These are phyloP conservation scores for Tulasnella sp. DNA, from an alignment of 768 basidiomycete genomes.

Conservation along the genomic window DNA sequence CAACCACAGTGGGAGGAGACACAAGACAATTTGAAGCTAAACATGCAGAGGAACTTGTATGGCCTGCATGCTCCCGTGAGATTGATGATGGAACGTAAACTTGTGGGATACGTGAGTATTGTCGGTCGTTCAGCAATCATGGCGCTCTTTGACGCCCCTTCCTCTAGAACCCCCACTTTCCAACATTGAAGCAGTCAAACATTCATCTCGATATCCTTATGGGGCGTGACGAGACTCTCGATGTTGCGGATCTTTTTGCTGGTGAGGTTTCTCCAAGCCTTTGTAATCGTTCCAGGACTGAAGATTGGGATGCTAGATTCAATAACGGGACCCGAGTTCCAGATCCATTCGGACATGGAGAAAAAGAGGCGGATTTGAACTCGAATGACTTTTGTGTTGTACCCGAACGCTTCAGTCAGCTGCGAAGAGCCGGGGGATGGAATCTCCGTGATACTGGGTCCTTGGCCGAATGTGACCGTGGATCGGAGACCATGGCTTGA, in stretches of 20 bases:
- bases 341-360: constrained; percentile 70
- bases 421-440: background rate
- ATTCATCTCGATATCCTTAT: constrained; percentile 89
- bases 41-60: constrained; percentile 77
- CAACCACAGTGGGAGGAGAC: constrained; percentile 88
- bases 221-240: constrained; percentile 87
- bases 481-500: background rate
- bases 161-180: constrained; percentile 66
- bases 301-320: constrained; percentile 54
- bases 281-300: background rate
- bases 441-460: background rate
- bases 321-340: constrained; percentile 55
- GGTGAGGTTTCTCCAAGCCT: constrained; percentile 50
- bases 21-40: constrained; percentile 84
- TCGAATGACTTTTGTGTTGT: background rate
- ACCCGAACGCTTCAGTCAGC: background rate
- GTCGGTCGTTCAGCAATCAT: background rate
- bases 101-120: constrained; percentile 71
- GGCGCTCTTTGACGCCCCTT: background rate
- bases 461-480: background rate
- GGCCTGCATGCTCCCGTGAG: constrained; percentile 91
- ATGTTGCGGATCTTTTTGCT: constrained; percentile 76
- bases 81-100: constrained; percentile 90
- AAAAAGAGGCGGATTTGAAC: constrained; percentile 53
- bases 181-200: constrained; percentile 69